phyloP scores from a whole-genome alignment of 2,329 filamentous ascomycete species.

The Pseudocercospora musae region DNA sequence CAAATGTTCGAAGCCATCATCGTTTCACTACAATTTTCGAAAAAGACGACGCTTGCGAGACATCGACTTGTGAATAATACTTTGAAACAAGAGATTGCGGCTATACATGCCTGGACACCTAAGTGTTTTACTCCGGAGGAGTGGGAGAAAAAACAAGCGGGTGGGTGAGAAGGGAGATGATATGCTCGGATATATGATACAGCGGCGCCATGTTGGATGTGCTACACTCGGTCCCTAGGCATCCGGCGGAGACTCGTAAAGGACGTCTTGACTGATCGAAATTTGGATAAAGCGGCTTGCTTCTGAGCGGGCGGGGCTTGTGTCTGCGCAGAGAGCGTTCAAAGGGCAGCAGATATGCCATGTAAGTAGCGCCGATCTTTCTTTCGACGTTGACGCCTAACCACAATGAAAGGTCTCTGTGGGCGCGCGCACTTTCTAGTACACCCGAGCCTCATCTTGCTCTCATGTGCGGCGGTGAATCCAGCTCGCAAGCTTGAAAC shows the following conservation, averaged over 20 bases:
- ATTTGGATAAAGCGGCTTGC: too few species aligned
- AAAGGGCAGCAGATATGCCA: neutral
- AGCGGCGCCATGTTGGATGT: neutral
- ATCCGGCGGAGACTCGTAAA: too few species aligned
- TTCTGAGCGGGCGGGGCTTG: too few species aligned
- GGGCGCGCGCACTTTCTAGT: neutral
- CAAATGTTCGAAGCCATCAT: constrained; percentile 69
- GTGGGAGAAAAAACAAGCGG: constrained; percentile 66
- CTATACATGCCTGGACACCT: constrained; percentile 91
- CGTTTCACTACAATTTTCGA: constrained; percentile 52
- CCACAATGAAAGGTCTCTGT: neutral
- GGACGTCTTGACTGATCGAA: too few species aligned
- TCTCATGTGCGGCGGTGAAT: neutral
- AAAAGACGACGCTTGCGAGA: constrained; percentile 69
- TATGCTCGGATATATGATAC: neutral
- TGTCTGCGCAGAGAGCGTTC: too few species aligned
- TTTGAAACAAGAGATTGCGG: constrained; percentile 81
- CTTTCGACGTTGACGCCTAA: neutral
- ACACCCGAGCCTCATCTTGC: neutral
- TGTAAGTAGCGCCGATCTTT: neutral
- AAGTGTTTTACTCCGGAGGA: constrained; percentile 91
- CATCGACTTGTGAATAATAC: constrained; percentile 82
- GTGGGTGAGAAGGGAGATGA: constrained; percentile 3
- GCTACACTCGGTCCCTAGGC: too few species aligned
- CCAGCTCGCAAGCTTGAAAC: too few species aligned